Evolutionary conservation across 2,329 filamentous ascomycete genomes (phyloP), one percentile per base, ranked within the genome.

Genomic region (Cadophora malorum): DNA sequence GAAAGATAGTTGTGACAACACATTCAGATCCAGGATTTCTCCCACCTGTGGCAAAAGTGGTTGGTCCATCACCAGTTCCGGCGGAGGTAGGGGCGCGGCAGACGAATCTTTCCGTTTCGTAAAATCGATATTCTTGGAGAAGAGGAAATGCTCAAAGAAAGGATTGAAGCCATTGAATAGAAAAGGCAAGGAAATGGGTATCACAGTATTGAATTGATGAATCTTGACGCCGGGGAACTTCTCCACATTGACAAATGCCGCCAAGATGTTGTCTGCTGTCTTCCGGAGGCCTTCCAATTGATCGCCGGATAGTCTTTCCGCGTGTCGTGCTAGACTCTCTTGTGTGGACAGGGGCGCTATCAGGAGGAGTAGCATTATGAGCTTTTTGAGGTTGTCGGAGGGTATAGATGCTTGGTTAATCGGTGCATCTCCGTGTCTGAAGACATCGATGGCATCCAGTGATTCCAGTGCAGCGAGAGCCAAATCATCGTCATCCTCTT

Each of bases 111-210:
- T 76, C 38, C 74, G 74, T 67, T 77, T 78, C 3, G 75, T 87
- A 63, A 92, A 85, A 72, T 92, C 88, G 25, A 93, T 81, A 71
- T 90, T 89, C 73, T 89, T 90, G 31, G 89, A 90, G 73, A 93
- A 94, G 31, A 93, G 83, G 72, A 94, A 93, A 75, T 90, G 89
- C 71, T 92, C 90, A 76, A 93, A 93, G 0, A 94, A 80, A 0
- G 88, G 84, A 70, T 86, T 88, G 70, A 93, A 85, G 0, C 90
- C 88, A 64, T 85, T 81, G 75, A 94, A 92, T 0, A 94, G 79
- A 73, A 87, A 88, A 0, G 90, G 90, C 63, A 90, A 83, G 56
- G 85, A 85, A 38, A 83, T 80, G 10, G 87, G 85, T 65, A 91
- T 81, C 38, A 90, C 83, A 6, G 81, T 79, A 75, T 85, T 84